Evolutionary conservation across 352 stramenopile genomes (phyloP), one percentile per base, ranked within the genome.

Genomic region (Phytophthora fragariae): DNA sequence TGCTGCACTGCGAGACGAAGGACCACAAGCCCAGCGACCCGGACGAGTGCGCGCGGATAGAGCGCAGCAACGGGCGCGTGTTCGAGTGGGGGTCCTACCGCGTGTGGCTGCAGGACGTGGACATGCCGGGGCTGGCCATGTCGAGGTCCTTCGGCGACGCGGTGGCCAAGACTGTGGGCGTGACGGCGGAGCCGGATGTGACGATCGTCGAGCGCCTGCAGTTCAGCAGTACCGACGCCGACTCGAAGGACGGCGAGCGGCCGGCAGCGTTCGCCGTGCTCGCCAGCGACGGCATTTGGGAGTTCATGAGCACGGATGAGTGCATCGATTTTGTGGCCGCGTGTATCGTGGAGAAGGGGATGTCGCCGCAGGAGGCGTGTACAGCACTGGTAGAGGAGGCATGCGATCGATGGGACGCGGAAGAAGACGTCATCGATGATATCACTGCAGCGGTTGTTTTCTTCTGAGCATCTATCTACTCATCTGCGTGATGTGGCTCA

Each of bases 91-190:
- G 85, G 5, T 86, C 81, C 17, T 90, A 75, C 62, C 86, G 90
- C 19, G 90, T 96, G 12, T 97, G 90, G 90, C 80, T 97, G 15
- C 79, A 94, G 65, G 88, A 97, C 63, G 81, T 94, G 9, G 86
- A 94, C 63, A 92, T 94, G 83, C 90, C 90, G 5, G 90, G 90
- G 9, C 73, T 97, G 11, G 90, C 88, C 19, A 97, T 97, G 90
- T 93, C 86, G 10, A 84, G 89, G 17, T 94, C 84, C 39, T 88
- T 96, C 49, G 90, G 90, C 29, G 90, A 97, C 69, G 65, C 79
- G 5, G 86, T 97, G 11, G 89, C 89, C 10, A 94, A 92, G 62
- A 90, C 84, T 5, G 84, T 94, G 14, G 90, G 90, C 44, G 90
- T 96, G 49, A 92, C 83, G 19, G 79, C 78, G 3, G 88, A 92